Evolutionary conservation across 805 yeast species (phyloP), one percentile per base, ranked within the genome.

Genomic region (Candida incommunis): DNA sequence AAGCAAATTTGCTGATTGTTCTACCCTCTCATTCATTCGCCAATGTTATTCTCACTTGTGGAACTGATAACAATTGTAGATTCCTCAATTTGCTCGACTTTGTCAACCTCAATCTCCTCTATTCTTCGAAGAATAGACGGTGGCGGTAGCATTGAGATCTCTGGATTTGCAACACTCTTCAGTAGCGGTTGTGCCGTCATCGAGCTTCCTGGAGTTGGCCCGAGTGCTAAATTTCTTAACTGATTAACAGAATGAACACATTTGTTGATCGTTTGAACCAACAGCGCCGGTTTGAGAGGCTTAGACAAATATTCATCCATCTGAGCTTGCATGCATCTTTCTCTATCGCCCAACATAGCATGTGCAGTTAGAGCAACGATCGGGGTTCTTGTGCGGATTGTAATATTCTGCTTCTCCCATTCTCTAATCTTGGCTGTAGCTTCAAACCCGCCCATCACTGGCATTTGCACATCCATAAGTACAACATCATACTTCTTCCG

Each of bases 381-480:
- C 20, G 95, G 95, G 1, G 90, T 81, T 47, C 94, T 71, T 49
- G 80, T 77, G 25, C 82, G 72, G 43, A 79, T 71, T 40, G 88
- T 86, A 50, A 80, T 78, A 20, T 78, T 72, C 62, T 80, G 81
- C 66, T 74, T 76, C 63, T 85, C 95, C 94, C 94, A 84, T 57
- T 82, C 86, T 53, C 95, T 69, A 45, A 85, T 85, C 61, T 78
- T 76, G 41, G 80, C 84, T 1, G 95, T 84, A 2, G 95, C 94
- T 57, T 85, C 95, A 60, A 85, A 85, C 0, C 95, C 95, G 23
- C 95, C 94, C 92, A 85, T 86, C 15, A 83, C 84, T 5, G 95
- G 95, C 95, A 85, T 85, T 61, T 85, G 95, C 41, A 85, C 94
- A 65, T 85, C 95, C 95, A 85, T 85, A 52, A 85, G 71, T 18